Percentiles rank a stretch among this genome's conserved stretches.
Evolutionary conservation across 352 stramenopile genomes (phyloP).

Genomic region (Phytophthora crassamura): DNA sequence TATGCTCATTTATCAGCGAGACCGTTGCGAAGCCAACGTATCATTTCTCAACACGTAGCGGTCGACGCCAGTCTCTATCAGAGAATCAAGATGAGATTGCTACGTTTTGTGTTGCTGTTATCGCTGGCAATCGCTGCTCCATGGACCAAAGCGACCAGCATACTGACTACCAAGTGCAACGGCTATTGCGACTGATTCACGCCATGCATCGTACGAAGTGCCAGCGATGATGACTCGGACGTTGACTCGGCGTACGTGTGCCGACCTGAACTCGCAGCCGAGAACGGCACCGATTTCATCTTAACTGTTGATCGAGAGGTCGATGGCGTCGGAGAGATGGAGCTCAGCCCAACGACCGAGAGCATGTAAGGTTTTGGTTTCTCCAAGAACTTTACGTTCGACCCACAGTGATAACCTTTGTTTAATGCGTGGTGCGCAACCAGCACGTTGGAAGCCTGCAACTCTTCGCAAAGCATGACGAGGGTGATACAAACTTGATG

Average conservation of each 20-base stretch:
- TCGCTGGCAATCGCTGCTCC: neutral
- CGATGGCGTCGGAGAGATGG: neutral
- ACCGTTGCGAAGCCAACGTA: neutral
- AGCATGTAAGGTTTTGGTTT: slow-evolving; percentile 5
- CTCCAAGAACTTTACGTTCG: neutral
- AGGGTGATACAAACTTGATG: neutral
- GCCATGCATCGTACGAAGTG: slow-evolving; percentile 1
- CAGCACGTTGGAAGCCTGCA: neutral
- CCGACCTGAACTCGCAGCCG: neutral
- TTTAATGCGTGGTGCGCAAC: neutral
- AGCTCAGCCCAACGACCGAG: neutral
- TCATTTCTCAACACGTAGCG: slow-evolving; percentile 1
- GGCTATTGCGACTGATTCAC: slow-evolving; percentile 4
- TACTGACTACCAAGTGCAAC: slow-evolving; percentile 12
- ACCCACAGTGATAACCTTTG: neutral
- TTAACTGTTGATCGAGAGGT: neutral
- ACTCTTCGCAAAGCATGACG: neutral
- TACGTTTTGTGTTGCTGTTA: neutral
- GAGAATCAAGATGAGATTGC: neutral
- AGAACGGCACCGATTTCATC: neutral
- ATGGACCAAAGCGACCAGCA: neutral
- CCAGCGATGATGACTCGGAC: neutral
- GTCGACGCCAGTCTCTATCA: neutral
- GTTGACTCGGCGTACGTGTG: neutral
- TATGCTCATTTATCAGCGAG: too few relatives aligned